A percentile compares a stretch with the other conserved stretches of the same genome.
Conservation (phyloP, 1,284 basidiomycete genomes). For the Trametes polyzona region DNA sequence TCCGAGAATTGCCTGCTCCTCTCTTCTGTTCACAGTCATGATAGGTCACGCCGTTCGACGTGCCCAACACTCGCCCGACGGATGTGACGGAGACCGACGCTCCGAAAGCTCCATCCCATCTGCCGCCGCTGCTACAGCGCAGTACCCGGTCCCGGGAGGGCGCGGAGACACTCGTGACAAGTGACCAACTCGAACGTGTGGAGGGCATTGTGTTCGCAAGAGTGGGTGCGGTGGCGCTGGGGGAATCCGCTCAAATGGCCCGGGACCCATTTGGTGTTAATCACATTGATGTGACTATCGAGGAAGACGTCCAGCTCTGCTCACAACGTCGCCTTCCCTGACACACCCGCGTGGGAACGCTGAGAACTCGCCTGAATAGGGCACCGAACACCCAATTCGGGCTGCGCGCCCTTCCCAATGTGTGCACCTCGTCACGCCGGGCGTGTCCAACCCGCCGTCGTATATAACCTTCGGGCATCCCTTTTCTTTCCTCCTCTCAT, state of each 20-base stretch:
- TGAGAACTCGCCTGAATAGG: slow-evolving; percentile 24
- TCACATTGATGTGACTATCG: slow-evolving; percentile 29
- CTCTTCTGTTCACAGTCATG: slow-evolving; percentile 20
- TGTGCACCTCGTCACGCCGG: slow-evolving; percentile 17
- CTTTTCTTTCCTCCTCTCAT: slow-evolving; percentile 17
- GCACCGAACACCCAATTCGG: slow-evolving; percentile 23
- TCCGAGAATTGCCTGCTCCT: slow-evolving; percentile 13
- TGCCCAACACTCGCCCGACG: slow-evolving; percentile 1
- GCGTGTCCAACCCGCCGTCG: slow-evolving; percentile 11
- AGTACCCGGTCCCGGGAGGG: background rate
- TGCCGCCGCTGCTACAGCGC: background rate
- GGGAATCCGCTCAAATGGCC: slow-evolving; percentile 1
- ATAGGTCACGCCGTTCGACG: slow-evolving; percentile 18
- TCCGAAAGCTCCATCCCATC: background rate
- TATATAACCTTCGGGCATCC: slow-evolving; percentile 31
- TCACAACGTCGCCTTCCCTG: slow-evolving; percentile 13
- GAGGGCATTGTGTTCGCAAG: background rate
- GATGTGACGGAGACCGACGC: slow-evolving; percentile 1
- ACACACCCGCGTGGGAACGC: slow-evolving; percentile 23
- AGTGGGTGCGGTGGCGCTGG: slow-evolving; percentile 14
- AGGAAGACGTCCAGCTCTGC: slow-evolving; percentile 14
- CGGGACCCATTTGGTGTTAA: slow-evolving; percentile 8
- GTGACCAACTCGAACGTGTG: background rate
- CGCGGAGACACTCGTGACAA: background rate
- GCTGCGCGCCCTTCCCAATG: slow-evolving; percentile 11